These are phyloP conservation scores for Laburnicola sp. DNA, from an alignment of 2,329 filamentous ascomycete species.

Conservation along the genomic window DNA sequence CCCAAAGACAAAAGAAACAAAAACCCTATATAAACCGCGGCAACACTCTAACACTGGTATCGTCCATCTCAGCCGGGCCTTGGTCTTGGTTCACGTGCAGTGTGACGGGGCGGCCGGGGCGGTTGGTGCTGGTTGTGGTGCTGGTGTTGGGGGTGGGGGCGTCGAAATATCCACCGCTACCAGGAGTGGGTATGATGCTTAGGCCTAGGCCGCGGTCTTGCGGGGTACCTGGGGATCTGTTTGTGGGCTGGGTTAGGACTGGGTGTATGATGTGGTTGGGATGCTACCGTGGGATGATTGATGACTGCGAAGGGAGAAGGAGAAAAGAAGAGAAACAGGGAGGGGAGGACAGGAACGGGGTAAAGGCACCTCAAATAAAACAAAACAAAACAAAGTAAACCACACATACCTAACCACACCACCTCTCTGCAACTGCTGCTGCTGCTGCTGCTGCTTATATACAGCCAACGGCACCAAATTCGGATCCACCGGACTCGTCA, in stretches of 20 bases:
- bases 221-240: neutral
- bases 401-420: no score
- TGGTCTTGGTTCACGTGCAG: constrained; percentile 1
- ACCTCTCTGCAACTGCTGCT: neutral
- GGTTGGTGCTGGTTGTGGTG: neutral
- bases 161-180: neutral
- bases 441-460: neutral
- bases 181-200: no score
- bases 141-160: no score
- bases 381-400: no score
- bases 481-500: constrained; percentile 11
- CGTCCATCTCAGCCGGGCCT: constrained; percentile 12
- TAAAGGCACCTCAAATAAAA: no score
- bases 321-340: neutral
- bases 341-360: no score
- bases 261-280: no score
- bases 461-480: neutral
- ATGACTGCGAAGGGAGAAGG: neutral
- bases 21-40: constrained; percentile 4
- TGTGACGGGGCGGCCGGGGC: neutral
- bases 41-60: neutral
- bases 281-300: no score
- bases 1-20: neutral
- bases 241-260: no score
- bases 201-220: no score